phyloP scores from a whole-genome alignment of 1,284 basidiomycete genomes.

The Vanrija sp. region DNA sequence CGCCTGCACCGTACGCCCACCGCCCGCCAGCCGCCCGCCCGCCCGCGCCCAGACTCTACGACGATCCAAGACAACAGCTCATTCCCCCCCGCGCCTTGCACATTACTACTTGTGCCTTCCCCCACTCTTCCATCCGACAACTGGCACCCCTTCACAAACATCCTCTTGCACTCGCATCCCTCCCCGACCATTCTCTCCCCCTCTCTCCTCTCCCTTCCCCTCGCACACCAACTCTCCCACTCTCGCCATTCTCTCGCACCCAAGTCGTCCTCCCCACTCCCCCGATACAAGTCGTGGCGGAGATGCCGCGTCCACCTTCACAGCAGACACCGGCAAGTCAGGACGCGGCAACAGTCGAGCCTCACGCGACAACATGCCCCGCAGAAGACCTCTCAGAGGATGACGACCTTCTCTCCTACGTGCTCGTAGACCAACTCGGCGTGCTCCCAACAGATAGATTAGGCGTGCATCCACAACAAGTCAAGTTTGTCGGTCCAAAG shows the following conservation, averaged over 20 bases:
- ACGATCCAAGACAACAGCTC: too few species aligned
- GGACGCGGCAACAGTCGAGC: neutral
- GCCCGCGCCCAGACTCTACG: too few species aligned
- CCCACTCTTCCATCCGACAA: neutral
- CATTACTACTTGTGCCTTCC: too few species aligned
- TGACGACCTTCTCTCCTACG: slow-evolving; percentile 46
- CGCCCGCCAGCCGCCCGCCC: too few species aligned
- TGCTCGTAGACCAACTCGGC: slow-evolving; percentile 47
- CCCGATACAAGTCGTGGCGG: slow-evolving; percentile 3
- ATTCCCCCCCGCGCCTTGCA: too few species aligned
- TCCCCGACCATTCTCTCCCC: neutral
- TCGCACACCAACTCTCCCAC: neutral
- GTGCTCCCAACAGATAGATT: slow-evolving; percentile 27
- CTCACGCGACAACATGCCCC: slow-evolving; percentile 15
- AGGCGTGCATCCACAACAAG: slow-evolving; percentile 47
- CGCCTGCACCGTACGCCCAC: too few species aligned
- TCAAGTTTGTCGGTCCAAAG: slow-evolving; percentile 38
- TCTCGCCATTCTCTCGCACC: neutral
- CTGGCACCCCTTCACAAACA: neutral
- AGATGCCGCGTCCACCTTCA: slow-evolving; percentile 5
- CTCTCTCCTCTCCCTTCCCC: neutral
- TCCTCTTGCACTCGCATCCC: neutral
- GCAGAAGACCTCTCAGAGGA: slow-evolving; percentile 46
- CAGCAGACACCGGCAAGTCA: slow-evolving; percentile 2
- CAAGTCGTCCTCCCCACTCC: neutral